phyloP scores from a whole-genome alignment of 441 rosid species.

The Gossypium schwendimanii region DNA sequence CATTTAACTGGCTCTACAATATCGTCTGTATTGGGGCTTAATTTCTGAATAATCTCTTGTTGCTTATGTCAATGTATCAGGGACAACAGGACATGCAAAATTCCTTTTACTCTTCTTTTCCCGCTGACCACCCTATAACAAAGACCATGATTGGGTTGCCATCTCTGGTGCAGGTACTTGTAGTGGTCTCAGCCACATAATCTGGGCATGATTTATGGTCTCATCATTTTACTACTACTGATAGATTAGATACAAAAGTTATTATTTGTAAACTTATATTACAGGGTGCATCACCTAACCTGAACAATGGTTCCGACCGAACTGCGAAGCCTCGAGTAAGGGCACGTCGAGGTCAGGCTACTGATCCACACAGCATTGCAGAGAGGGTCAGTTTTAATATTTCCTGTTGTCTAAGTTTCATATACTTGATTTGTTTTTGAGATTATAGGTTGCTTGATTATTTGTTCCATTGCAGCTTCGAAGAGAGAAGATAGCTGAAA shows the following conservation, averaged over 20 bases:
- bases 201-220: background rate
- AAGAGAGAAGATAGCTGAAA: constrained; percentile 70
- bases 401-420: background rate
- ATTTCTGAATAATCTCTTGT: background rate
- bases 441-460: background rate
- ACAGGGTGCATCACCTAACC: constrained; percentile 26
- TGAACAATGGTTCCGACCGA: constrained; percentile 22
- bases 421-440: background rate
- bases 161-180: constrained; percentile 8
- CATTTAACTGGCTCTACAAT: background rate
- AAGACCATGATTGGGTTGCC: constrained; percentile 5
- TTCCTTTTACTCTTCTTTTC: background rate
- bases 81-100: constrained; percentile 6
- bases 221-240: background rate
- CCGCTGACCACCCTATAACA: background rate
- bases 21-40: background rate
- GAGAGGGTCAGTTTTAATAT: constrained; percentile 45
- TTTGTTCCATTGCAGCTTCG: constrained; percentile 38
- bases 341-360: constrained; percentile 86
- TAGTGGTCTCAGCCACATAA: background rate
- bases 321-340: constrained; percentile 53
- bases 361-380: constrained; percentile 87
- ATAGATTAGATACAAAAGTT: background rate
- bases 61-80: constrained; percentile 1
- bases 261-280: background rate